Evolutionary conservation across 2,329 filamentous ascomycete species (phyloP), one percentile per base, ranked within the genome.

Genomic region (Parasarocladium wereldwijsianum): DNA sequence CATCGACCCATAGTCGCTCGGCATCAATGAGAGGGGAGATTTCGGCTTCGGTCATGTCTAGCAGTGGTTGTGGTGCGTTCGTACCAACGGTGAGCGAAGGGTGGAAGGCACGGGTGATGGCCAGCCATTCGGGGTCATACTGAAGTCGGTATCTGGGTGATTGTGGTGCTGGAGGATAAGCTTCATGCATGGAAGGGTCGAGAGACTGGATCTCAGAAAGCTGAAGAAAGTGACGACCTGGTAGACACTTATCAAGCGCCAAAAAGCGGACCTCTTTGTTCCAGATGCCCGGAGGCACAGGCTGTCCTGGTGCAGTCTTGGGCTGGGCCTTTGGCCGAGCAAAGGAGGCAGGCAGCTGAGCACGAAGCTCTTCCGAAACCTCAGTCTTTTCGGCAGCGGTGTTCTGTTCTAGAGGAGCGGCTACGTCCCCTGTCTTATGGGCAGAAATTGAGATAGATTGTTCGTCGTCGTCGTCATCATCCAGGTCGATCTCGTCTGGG

Each of bases 81-180:
- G 77, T 62, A 34, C 82, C 80, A 21, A 87, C 57, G 2, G 58
- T 52, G 2, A 90, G 61, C 23, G 71, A 63, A 3, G 60, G 43
- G 23, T 80, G 71, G 45, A 96, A 92, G 6, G 75, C 77, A 24
- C 87, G 79, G 9, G 77, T 86, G 38, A 98, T 94, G 24, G 90
- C 80, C 6, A 98, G 73, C 87, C 87, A 98, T 56, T 98, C 90
- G 8, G 76, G 72, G 50, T 98, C 90, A 48, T 98, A 96, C 27
- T 74, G 60, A 1, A 94, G 62, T 8, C 57, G 60, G 40, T 72
- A 67, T 1, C 73, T 72, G 13, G 13, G 20, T 30, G 20, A 15
- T 24, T 10, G 15, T 24, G 28, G 8, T 14, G 24, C 15, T 12
- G 28, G 20, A 23, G 28, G 28, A n/a, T 30, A 21, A 15, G 23